These are phyloP conservation scores for Trichoderma endophyticum DNA, from an alignment of 2,329 filamentous ascomycete genomes.

Conservation along the genomic window DNA sequence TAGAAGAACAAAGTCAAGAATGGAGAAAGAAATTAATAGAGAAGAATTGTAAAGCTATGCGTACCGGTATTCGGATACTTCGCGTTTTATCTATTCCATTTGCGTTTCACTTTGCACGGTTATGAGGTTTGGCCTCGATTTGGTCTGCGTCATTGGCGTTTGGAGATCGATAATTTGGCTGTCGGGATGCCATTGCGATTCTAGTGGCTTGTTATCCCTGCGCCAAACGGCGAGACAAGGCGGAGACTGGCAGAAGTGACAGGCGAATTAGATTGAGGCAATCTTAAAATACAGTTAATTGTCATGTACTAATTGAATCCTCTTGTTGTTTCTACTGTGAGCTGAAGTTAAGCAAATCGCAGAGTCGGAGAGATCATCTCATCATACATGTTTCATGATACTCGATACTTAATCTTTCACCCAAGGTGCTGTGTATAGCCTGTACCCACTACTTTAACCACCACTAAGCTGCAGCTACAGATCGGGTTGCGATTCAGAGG, in stretches of 20 bases:
- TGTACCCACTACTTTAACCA: neutral
- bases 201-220: slow-evolving; percentile 20
- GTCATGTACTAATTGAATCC: neutral
- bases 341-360: neutral
- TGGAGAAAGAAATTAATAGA: neutral
- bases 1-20: neutral
- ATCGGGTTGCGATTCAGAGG: neutral
- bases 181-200: slow-evolving; percentile 13
- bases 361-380: neutral
- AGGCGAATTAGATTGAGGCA: neutral
- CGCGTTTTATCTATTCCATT: neutral
- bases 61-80: neutral
- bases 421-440: neutral
- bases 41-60: neutral
- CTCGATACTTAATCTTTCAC: neutral
- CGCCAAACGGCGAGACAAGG: slow-evolving; percentile 1
- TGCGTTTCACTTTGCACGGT: neutral
- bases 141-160: slow-evolving; percentile 30
- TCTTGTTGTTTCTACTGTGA: neutral
- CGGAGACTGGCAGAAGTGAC: neutral
- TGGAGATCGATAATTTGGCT: slow-evolving; percentile 29
- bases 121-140: slow-evolving; percentile 27
- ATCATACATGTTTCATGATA: neutral
- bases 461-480: neutral
- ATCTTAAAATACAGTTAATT: neutral